These are phyloP conservation scores for Ceratobasidium sp. DNA, from an alignment of 1,284 basidiomycete species.

Conservation along the genomic window DNA sequence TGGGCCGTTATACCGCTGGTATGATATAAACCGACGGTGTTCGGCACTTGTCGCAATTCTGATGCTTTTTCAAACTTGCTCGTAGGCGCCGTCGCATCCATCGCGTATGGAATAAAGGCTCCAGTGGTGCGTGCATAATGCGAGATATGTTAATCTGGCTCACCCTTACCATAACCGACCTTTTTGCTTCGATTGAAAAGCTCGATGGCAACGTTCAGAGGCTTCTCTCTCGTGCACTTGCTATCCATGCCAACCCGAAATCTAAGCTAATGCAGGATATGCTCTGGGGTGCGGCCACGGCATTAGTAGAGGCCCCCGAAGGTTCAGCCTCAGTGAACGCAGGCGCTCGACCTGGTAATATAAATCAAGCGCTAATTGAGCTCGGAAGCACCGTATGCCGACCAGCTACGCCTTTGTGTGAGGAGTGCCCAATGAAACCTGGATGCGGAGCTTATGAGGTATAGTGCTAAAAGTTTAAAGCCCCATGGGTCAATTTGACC, in stretches of 20 bases:
- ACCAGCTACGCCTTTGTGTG: slow-evolving; percentile 81
- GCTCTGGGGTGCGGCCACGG: slow-evolving; percentile 83
- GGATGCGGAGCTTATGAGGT: slow-evolving; percentile 76
- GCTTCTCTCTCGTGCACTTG: slow-evolving; percentile 83
- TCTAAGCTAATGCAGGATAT: slow-evolving; percentile 80
- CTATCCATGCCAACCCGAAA: slow-evolving; percentile 84
- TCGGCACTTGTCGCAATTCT: no score
- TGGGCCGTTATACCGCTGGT: slow-evolving; percentile 87
- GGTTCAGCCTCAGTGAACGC: neutral
- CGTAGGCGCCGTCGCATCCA: slow-evolving; percentile 89
- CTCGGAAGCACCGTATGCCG: slow-evolving; percentile 93
- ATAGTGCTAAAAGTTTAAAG: slow-evolving; percentile 33
- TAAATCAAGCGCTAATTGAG: slow-evolving; percentile 90
- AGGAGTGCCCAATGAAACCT: slow-evolving; percentile 74
- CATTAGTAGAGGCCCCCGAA: slow-evolving; percentile 69
- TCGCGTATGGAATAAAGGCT: slow-evolving; percentile 86
- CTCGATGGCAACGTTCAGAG: slow-evolving; percentile 94
- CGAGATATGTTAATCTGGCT: neutral
- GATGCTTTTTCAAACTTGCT: slow-evolving; percentile 47
- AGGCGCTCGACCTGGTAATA: slow-evolving; percentile 72
- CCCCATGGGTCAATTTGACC: slow-evolving; percentile 40
- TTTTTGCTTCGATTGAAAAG: slow-evolving; percentile 58
- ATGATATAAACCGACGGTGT: slow-evolving; percentile 34
- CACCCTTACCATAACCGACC: neutral
- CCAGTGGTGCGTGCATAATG: slow-evolving; percentile 75